phyloP scores from a whole-genome alignment of 345 rosid species.

The Arabidopsis thaliana region DNA sequence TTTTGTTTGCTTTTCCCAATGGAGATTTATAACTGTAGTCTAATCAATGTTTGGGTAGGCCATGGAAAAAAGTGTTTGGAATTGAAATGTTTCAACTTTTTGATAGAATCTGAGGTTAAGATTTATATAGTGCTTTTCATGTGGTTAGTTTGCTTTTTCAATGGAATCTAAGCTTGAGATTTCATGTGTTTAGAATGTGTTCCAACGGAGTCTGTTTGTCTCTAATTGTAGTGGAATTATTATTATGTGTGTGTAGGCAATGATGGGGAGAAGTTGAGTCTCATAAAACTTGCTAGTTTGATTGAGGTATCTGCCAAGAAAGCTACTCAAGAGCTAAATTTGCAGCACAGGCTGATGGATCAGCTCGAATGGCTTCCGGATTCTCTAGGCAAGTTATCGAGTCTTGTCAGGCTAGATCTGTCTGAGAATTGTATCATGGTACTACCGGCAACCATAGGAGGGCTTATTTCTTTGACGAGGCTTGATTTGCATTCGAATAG shows the following conservation, averaged over 20 bases:
- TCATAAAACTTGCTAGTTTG: constrained; percentile 90
- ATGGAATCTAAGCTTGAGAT: neutral
- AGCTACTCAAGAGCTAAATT: constrained; percentile 78
- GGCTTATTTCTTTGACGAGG: constrained; percentile 71
- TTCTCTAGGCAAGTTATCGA: constrained; percentile 82
- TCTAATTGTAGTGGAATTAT: neutral
- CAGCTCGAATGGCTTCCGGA: constrained; percentile 95
- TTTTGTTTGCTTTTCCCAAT: neutral
- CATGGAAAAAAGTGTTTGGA: constrained; percentile 39
- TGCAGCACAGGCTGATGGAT: constrained; percentile 82
- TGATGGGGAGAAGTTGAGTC: constrained; percentile 77
- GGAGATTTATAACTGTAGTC: neutral
- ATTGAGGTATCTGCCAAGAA: constrained; percentile 89
- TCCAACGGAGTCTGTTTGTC: neutral
- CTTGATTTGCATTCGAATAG: constrained; percentile 87
- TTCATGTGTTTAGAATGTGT: neutral
- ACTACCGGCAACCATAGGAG: constrained; percentile 73
- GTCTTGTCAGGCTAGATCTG: constrained; percentile 71
- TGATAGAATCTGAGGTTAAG: neutral
- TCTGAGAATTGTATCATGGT: constrained; percentile 80
- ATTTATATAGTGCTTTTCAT: neutral
- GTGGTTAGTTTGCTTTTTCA: neutral
- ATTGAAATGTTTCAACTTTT: neutral
- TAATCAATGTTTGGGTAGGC: constrained; percentile 51
- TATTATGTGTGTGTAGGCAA: constrained; percentile 53